These are phyloP conservation scores for Jaapia argillacea DNA, from an alignment of 768 basidiomycete species.

Conservation along the genomic window DNA sequence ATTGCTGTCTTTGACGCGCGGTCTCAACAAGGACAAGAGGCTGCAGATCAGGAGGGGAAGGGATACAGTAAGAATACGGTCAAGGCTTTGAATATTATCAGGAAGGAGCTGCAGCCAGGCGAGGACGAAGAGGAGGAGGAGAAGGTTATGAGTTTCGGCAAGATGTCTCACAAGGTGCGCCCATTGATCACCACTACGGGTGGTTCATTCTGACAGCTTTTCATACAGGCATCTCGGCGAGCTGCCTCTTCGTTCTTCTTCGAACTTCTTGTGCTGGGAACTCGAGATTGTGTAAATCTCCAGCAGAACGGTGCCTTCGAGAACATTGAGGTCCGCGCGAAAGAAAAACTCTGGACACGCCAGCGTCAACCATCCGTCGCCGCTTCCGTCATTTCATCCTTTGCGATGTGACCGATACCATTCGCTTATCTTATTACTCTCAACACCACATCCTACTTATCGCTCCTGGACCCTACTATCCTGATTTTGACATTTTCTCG, in stretches of 20 bases:
- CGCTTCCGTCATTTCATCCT: slow-evolving; percentile 38
- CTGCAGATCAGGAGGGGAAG: slow-evolving; percentile 45
- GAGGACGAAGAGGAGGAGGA: slow-evolving; percentile 36
- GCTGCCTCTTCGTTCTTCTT: slow-evolving; percentile 98
- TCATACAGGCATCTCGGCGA: slow-evolving; percentile 69
- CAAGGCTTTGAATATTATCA: slow-evolving; percentile 69
- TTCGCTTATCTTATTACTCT: too few relatives aligned
- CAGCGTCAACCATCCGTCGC: slow-evolving; percentile 35
- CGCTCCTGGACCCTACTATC: too few relatives aligned
- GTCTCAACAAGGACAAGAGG: slow-evolving; percentile 39
- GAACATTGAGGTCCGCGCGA: slow-evolving; percentile 77
- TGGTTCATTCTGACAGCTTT: slow-evolving; percentile 3
- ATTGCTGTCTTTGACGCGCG: slow-evolving; percentile 70
- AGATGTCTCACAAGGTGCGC: slow-evolving; percentile 67
- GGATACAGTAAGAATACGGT: slow-evolving; percentile 87
- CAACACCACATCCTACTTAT: too few relatives aligned
- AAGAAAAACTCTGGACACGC: slow-evolving; percentile 79
- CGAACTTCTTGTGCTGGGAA: slow-evolving; percentile 89
- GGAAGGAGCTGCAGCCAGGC: slow-evolving; percentile 55
- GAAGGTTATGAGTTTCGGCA: slow-evolving; percentile 66
- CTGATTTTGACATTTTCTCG: too few relatives aligned
- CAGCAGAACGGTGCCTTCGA: slow-evolving; percentile 67
- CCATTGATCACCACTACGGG: not conserved
- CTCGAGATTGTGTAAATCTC: slow-evolving; percentile 82
- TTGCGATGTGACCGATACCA: too few relatives aligned